Evolutionary conservation across 305 asterid species (phyloP).

Genomic region (Fraxinus albicans): DNA sequence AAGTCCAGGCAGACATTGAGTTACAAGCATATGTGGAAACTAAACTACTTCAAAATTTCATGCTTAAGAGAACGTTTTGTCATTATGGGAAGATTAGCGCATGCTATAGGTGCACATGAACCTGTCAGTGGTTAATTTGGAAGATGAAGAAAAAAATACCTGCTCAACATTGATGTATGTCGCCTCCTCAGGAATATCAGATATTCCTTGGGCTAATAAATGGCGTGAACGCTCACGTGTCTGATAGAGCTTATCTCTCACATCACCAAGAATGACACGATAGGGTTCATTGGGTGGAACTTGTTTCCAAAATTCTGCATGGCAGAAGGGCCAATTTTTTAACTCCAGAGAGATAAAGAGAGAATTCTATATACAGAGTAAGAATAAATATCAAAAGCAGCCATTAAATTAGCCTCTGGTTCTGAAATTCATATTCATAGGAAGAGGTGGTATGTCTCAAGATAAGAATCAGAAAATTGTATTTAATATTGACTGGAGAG

Average conservation of each 20-base stretch:
- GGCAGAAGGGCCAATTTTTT: background rate
- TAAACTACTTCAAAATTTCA: background rate
- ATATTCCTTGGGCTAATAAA: conserved; percentile 45
- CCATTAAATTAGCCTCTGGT: background rate
- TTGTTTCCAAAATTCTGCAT: conserved; percentile 54
- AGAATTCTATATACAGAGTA: background rate
- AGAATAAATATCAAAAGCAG: background rate
- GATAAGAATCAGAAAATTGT: background rate
- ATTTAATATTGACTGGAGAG: background rate
- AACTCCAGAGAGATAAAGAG: background rate
- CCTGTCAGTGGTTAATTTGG: background rate
- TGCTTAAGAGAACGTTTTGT: background rate
- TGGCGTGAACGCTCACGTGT: conserved; percentile 60
- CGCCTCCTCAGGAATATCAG: conserved; percentile 50
- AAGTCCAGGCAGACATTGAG: background rate
- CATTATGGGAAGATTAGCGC: background rate
- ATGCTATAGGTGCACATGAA: background rate
- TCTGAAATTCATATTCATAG: background rate
- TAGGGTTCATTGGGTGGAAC: conserved; percentile 55
- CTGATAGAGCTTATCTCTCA: conserved; percentile 53
- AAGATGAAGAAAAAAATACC: conserved; percentile 22
- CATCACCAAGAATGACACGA: conserved; percentile 61
- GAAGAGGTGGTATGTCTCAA: background rate
- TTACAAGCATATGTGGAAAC: background rate
- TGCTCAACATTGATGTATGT: conserved; percentile 42